Percentiles rank a stretch among this genome's conserved stretches.
phyloP scores from a whole-genome alignment of 306 rosid genomes.

The Quercus robur region DNA sequence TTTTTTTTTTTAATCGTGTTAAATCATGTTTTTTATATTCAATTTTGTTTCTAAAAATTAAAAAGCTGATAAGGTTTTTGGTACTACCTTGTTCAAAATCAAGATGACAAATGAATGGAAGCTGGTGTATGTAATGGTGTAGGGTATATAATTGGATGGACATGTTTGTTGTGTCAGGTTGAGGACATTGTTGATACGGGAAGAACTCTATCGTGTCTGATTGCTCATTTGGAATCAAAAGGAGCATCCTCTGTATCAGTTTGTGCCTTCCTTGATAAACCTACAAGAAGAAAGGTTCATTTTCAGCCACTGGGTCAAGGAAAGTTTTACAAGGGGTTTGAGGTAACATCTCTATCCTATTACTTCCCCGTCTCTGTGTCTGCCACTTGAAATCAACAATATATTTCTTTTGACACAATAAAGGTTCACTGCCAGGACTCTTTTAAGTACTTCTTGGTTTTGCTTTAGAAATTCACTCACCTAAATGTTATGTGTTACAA shows the following conservation, averaged over 20 bases:
- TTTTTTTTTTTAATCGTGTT: no score
- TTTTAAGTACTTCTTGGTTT: background rate
- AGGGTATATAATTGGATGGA: no score
- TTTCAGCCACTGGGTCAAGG: constrained; percentile 53
- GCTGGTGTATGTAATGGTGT: no score
- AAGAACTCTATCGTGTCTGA: constrained; percentile 49
- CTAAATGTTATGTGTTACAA: background rate
- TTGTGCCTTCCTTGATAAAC: constrained; percentile 84
- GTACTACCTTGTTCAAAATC: no score
- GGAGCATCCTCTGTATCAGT: constrained; percentile 84
- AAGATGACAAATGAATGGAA: no score
- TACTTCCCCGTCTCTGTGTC: no score
- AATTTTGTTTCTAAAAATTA: no score
- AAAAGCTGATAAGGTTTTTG: no score
- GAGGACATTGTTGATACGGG: constrained; percentile 92
- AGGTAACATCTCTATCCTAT: constrained; percentile 35
- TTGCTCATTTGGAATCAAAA: constrained; percentile 58
- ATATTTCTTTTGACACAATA: no score
- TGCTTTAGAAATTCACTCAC: background rate
- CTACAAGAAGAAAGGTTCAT: constrained; percentile 62
- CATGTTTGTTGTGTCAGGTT: constrained; percentile 36
- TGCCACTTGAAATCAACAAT: no score
- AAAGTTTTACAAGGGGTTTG: constrained; percentile 71
- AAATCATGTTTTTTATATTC: no score
- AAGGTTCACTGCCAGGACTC: no score